These are phyloP conservation scores for Syzygium syzygioides DNA, from an alignment of 441 rosid genomes.

Conservation along the genomic window DNA sequence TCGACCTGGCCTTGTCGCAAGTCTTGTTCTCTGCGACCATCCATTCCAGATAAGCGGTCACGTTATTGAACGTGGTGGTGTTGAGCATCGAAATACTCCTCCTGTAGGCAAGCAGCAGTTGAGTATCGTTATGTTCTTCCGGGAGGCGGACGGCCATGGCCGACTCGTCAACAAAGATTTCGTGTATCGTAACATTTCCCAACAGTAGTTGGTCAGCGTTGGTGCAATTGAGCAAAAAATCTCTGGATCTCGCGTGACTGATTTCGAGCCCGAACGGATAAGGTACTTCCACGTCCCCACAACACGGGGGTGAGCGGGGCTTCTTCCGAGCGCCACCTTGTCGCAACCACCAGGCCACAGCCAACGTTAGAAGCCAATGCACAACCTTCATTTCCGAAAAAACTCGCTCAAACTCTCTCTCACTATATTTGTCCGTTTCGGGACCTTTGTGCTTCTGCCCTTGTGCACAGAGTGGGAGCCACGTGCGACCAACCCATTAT, in stretches of 20 bases:
- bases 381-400: neutral
- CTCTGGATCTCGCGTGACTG: neutral
- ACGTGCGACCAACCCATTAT: neutral
- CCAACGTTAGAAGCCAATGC: neutral
- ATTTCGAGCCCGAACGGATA: neutral
- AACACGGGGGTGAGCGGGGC: no score
- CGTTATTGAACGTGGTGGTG: rapidly evolving
- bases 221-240: neutral
- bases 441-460: neutral
- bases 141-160: no score
- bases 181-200: neutral
- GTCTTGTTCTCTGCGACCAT: rapidly evolving
- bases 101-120: no score
- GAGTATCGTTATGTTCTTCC: no score
- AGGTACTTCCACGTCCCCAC: neutral
- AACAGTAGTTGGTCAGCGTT: neutral
- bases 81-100: neutral
- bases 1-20: rapidly evolving
- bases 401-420: neutral
- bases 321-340: neutral
- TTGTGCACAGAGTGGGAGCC: neutral
- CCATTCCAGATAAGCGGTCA: no score
- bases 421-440: neutral
- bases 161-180: neutral
- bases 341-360: neutral